Percentiles rank a stretch among this genome's conserved stretches.
Conservation (phyloP, 2,329 filamentous ascomycete species). For the Clarireedia homoeocarpa region DNA sequence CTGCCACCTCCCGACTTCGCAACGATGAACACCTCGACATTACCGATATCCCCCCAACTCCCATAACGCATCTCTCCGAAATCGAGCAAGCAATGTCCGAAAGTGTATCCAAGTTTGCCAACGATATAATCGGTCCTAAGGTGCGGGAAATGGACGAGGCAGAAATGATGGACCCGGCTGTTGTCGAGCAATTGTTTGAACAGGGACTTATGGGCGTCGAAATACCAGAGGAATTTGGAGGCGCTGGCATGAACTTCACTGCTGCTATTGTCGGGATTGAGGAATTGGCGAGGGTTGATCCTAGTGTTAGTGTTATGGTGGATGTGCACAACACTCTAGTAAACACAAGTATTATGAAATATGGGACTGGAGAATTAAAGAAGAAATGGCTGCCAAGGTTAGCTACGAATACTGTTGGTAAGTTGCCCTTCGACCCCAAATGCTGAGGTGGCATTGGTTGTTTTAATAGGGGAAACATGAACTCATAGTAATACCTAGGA, state of each 20-base stretch:
- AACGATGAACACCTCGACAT: conserved; percentile 50
- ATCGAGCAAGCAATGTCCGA: conserved; percentile 85
- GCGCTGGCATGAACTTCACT: conserved; percentile 98
- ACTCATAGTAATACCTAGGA: conserved; percentile 31
- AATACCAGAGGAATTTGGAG: conserved; percentile 94
- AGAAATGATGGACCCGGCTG: conserved; percentile 79
- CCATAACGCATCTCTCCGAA: conserved; percentile 88
- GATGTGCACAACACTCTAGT: conserved; percentile 98
- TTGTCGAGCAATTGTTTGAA: conserved; percentile 93
- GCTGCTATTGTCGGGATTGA: conserved; percentile 93
- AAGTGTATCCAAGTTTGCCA: conserved; percentile 82
- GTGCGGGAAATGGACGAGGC: conserved; percentile 97
- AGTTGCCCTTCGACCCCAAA: background rate
- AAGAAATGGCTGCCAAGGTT: conserved; percentile 84
- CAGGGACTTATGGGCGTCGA: conserved; percentile 96
- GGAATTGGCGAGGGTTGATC: conserved; percentile 88
- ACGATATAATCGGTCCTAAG: conserved; percentile 80
- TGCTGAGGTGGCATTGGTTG: background rate
- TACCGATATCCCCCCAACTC: conserved; percentile 74
- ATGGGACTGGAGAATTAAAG: conserved; percentile 68
- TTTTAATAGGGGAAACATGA: no score
- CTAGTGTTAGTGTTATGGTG: conserved; percentile 87
- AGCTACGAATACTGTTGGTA: conserved; percentile 75
- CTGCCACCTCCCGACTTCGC: conserved; percentile 48
- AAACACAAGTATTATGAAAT: conserved; percentile 87